Evolutionary conservation across 192 early-diverging fungal genomes (phyloP).

Genomic region (Chytriomyces sp.): DNA sequence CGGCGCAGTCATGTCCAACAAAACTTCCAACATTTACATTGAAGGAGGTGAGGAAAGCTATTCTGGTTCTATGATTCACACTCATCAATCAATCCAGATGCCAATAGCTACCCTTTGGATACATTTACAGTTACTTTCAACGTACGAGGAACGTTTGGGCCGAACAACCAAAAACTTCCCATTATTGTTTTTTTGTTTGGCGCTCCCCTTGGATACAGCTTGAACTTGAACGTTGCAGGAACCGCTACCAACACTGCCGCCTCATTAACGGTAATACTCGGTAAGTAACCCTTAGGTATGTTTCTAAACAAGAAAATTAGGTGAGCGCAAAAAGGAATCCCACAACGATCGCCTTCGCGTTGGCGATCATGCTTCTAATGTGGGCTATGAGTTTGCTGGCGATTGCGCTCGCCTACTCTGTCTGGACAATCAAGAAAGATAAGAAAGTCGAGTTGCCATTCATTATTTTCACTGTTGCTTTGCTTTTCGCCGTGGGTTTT

Average conservation of each 20-base stretch:
- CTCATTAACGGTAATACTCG: background rate
- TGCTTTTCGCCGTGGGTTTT: conserved; percentile 22
- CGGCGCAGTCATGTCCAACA: background rate
- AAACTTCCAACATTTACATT: background rate
- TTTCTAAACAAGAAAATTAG: too few species aligned
- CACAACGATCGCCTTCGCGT: conserved; percentile 1
- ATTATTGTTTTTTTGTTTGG: background rate
- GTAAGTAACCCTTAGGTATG: too few species aligned
- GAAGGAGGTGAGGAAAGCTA: background rate
- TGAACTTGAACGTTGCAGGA: background rate
- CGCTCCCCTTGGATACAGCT: background rate
- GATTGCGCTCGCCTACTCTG: background rate
- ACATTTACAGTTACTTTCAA: background rate
- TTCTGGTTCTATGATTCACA: background rate
- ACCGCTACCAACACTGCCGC: conserved; percentile 7
- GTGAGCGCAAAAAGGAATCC: background rate
- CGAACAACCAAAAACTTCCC: background rate
- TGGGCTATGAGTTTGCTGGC: conserved; percentile 13
- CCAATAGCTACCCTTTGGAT: conserved; percentile 3
- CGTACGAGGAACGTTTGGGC: background rate
- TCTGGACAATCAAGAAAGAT: background rate
- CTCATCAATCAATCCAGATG: background rate
- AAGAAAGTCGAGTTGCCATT: conserved; percentile 10
- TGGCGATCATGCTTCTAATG: conserved; percentile 8
- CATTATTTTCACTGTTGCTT: background rate